These are phyloP conservation scores for Mycena venus DNA, from an alignment of 768 basidiomycete species.

Conservation along the genomic window DNA sequence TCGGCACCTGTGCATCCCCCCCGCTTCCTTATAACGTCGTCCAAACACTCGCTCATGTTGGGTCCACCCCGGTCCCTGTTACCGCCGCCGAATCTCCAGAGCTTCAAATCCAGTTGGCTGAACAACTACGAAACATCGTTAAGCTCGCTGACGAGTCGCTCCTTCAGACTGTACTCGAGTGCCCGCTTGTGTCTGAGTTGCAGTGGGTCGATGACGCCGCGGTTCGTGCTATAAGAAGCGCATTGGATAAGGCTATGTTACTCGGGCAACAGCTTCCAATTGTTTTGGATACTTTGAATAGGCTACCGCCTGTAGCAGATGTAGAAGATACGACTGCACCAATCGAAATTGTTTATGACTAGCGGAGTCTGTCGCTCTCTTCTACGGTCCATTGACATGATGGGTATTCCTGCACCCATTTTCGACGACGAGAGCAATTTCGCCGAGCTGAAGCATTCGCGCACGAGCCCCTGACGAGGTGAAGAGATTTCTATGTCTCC, in stretches of 20 bases:
- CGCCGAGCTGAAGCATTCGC: too few relatives aligned
- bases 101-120: neutral
- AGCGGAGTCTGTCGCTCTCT: too few relatives aligned
- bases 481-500: too few relatives aligned
- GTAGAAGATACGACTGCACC: neutral
- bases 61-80: neutral
- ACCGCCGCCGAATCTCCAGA: neutral
- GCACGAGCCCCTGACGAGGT: too few relatives aligned
- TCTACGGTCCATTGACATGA: too few relatives aligned
- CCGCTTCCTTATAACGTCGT: neutral
- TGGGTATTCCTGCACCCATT: too few relatives aligned
- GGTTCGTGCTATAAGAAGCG: neutral
- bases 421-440: too few relatives aligned
- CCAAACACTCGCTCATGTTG: slow-evolving; percentile 4
- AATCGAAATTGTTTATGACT: neutral
- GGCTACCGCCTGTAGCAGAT: neutral
- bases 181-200: neutral
- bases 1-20: neutral
- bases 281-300: neutral
- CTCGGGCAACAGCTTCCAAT: neutral
- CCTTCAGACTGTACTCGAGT: slow-evolving; percentile 8
- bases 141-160: neutral
- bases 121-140: neutral
- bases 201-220: slow-evolving; percentile 8
- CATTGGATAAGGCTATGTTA: neutral